phyloP scores from a whole-genome alignment of 2,329 filamentous ascomycete genomes.

The Verticillium klebahnii region DNA sequence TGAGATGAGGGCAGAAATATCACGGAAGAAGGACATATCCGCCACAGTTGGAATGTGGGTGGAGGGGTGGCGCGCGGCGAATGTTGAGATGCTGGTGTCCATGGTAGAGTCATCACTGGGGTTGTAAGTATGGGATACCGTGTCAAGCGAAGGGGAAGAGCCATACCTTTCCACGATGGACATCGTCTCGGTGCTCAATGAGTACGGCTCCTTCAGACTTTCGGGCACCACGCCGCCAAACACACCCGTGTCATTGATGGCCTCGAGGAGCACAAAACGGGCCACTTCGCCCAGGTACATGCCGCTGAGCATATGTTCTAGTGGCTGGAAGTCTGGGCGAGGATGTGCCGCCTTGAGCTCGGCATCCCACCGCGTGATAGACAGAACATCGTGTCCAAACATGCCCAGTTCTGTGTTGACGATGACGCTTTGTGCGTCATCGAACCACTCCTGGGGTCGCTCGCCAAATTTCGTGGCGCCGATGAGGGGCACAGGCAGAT shows the following conservation, averaged over 20 bases:
- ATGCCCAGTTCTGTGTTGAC: constrained; percentile 65
- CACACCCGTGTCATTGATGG: constrained; percentile 47
- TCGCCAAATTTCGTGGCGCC: constrained; percentile 51
- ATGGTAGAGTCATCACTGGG: constrained; percentile 18
- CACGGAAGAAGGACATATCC: constrained; percentile 49
- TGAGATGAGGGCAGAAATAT: constrained; percentile 50
- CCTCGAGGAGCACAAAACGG: constrained; percentile 53
- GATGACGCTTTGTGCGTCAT: constrained; percentile 56
- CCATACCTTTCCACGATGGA: constrained; percentile 51
- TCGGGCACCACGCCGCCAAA: constrained; percentile 53
- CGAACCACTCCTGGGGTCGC: constrained; percentile 52
- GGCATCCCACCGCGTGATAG: constrained; percentile 57
- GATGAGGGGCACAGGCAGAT: constrained; percentile 55
- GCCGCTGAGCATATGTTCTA: constrained; percentile 60
- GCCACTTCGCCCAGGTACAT: constrained; percentile 64
- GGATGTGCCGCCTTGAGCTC: constrained; percentile 47
- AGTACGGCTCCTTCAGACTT: constrained; percentile 48
- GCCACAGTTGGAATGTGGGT: constrained; percentile 29
- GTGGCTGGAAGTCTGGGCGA: constrained; percentile 55
- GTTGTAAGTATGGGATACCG: background rate
- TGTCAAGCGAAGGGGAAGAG: background rate
- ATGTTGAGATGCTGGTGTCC: constrained; percentile 39
- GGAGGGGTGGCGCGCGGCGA: constrained; percentile 46
- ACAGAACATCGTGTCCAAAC: constrained; percentile 57
- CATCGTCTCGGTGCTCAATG: constrained; percentile 56